A percentile compares a stretch with the other conserved stretches of the same genome.
phyloP scores from a whole-genome alignment of 2,329 filamentous ascomycete species.

The Fusarium clavum region DNA sequence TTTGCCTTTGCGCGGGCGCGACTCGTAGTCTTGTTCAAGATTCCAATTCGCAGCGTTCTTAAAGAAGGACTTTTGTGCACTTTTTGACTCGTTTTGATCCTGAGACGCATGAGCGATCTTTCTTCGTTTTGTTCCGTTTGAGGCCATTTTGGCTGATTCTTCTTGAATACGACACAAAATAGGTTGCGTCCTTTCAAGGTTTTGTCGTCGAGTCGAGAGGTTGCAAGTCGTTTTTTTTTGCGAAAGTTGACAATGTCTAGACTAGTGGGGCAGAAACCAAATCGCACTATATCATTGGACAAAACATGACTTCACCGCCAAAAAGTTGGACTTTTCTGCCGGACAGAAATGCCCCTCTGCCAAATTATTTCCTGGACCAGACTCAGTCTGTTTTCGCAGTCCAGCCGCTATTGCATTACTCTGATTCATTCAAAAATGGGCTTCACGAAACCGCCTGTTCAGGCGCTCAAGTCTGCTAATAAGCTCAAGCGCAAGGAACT shows the following conservation, averaged over 20 bases:
- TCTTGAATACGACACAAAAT: constrained; percentile 20
- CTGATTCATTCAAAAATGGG: constrained; percentile 45
- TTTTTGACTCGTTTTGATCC: constrained; percentile 50
- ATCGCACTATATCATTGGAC: constrained; percentile 3
- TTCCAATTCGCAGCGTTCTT: constrained; percentile 85
- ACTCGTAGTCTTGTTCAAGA: constrained; percentile 91
- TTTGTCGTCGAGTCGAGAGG: constrained; percentile 28
- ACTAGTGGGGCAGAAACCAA: background rate
- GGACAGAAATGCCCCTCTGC: constrained; percentile 32
- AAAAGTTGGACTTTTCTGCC: constrained; percentile 47
- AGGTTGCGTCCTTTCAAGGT: constrained; percentile 18
- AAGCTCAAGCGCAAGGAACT: constrained; percentile 83
- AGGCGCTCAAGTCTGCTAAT: constrained; percentile 69
- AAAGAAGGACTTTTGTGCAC: constrained; percentile 74
- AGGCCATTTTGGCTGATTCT: constrained; percentile 55
- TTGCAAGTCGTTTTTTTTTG: constrained; percentile 29
- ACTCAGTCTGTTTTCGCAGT: constrained; percentile 5
- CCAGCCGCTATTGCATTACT: background rate
- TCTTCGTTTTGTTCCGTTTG: constrained; percentile 66
- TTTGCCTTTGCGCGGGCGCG: constrained; percentile 80
- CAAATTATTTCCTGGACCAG: constrained; percentile 27
- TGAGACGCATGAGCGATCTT: constrained; percentile 65
- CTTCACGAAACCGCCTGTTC: constrained; percentile 50
- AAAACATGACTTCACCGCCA: constrained; percentile 51
- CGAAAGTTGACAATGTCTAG: constrained; percentile 14